Percentiles rank a stretch among this genome's conserved stretches.
These are phyloP conservation scores for Globisporangium okanoganense DNA, from an alignment of 352 stramenopile genomes.

Conservation along the genomic window DNA sequence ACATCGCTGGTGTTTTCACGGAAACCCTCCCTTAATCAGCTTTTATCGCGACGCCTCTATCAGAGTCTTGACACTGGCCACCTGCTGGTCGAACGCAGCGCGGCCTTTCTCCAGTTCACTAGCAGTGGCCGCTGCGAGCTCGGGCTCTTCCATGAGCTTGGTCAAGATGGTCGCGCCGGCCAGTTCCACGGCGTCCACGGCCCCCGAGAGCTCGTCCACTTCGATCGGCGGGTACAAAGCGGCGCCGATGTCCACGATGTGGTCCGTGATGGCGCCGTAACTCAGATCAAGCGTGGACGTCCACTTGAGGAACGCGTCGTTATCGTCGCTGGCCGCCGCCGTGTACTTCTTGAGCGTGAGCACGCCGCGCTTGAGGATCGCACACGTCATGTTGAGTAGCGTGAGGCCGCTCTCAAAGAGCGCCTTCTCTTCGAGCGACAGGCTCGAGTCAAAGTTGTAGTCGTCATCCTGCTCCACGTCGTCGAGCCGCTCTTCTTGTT, in stretches of 20 bases:
- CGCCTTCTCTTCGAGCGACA: conserved; percentile 60
- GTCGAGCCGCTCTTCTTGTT: conserved; percentile 25
- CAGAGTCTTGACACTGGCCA: conserved; percentile 47
- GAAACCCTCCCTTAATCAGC: not conserved
- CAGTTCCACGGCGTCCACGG: conserved; percentile 31
- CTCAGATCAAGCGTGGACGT: conserved; percentile 57
- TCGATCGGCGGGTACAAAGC: conserved; percentile 75
- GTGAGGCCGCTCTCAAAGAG: conserved; percentile 66
- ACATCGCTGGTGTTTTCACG: not conserved
- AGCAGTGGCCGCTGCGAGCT: conserved; percentile 32
- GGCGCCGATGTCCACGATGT: conserved; percentile 79
- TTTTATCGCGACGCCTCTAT: conserved; percentile 44
- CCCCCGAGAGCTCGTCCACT: conserved; percentile 43
- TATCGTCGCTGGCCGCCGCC: conserved; percentile 31
- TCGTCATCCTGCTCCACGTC: conserved; percentile 61
- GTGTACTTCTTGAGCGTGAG: conserved; percentile 74
- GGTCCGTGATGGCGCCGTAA: conserved; percentile 61
- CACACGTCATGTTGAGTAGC: conserved; percentile 67
- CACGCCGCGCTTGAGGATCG: conserved; percentile 78
- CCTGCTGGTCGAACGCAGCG: conserved; percentile 52
- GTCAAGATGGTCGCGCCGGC: conserved; percentile 36
- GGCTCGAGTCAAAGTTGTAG: conserved; percentile 71
- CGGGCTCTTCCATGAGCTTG: conserved; percentile 47
- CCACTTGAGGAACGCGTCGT: conserved; percentile 65
- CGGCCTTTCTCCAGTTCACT: conserved; percentile 40